Evolutionary conservation across 768 basidiomycete genomes (phyloP).

Genomic region (Coprinopsis marcescibilis): DNA sequence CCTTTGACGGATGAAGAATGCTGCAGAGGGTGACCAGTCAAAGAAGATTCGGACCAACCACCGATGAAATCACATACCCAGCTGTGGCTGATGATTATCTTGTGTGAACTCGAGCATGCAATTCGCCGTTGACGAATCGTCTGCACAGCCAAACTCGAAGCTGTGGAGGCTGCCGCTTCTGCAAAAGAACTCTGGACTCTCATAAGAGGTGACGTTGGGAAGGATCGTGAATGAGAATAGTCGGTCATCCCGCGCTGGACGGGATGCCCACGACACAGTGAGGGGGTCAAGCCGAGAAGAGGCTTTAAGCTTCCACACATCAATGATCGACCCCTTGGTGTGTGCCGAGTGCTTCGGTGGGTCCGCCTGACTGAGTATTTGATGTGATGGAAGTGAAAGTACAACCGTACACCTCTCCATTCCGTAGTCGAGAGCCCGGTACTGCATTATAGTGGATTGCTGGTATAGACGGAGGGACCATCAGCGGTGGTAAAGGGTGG

Average conservation of each 20-base stretch:
- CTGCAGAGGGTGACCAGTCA: too few relatives aligned
- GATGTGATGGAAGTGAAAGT: background rate
- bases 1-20: too few relatives aligned
- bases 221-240: background rate
- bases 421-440: constrained; percentile 12
- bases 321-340: background rate
- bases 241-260: background rate
- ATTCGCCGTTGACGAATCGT: too few relatives aligned
- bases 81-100: background rate
- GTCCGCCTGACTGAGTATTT: too few relatives aligned
- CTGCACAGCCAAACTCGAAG: background rate
- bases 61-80: too few relatives aligned
- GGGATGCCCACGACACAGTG: background rate
- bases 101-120: background rate
- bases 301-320: background rate
- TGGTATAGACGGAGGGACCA: background rate
- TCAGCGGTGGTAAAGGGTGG: too few relatives aligned
- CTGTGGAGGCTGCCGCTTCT: background rate
- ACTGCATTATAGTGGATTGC: constrained; percentile 13
- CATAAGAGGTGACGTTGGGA: background rate
- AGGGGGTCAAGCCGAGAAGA: background rate
- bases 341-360: too few relatives aligned
- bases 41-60: too few relatives aligned
- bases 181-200: background rate
- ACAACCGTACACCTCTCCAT: constrained; percentile 12